Conservation (phyloP, 805 yeast genomes). For the Kodamaea sagamina region DNA sequence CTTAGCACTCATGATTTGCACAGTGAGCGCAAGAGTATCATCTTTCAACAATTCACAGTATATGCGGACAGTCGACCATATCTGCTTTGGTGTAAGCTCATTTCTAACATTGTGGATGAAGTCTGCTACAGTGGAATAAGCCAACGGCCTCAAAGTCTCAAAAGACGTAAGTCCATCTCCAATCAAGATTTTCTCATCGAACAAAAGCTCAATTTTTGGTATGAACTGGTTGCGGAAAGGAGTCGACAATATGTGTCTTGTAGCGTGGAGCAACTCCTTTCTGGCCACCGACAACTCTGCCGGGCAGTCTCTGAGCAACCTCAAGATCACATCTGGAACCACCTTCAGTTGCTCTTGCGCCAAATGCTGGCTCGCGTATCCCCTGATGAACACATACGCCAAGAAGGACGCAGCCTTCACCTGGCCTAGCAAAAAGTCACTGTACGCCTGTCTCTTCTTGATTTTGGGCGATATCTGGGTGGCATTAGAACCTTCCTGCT, state of each 20-base stretch:
- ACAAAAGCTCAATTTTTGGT: conserved; percentile 80
- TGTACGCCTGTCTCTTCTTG: conserved; percentile 73
- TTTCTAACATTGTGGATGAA: conserved; percentile 88
- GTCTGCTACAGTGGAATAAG: conserved; percentile 94
- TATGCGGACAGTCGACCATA: conserved; percentile 82
- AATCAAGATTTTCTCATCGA: conserved; percentile 83
- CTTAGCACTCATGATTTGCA: conserved; percentile 96
- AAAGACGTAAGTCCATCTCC: conserved; percentile 92
- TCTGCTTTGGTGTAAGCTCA: conserved; percentile 77
- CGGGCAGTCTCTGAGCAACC: conserved; percentile 93
- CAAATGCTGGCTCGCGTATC: conserved; percentile 68
- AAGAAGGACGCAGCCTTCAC: conserved; percentile 94
- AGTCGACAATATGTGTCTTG: conserved; percentile 91
- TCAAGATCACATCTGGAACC: conserved; percentile 84
- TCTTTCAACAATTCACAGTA: conserved; percentile 83
- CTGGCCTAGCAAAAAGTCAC: conserved; percentile 89
- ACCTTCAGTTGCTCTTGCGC: conserved; percentile 43
- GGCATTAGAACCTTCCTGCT: conserved; percentile 45
- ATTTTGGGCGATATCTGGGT: conserved; percentile 76
- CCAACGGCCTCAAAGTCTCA: conserved; percentile 88
- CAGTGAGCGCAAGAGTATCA: conserved; percentile 77
- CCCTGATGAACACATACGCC: conserved; percentile 88
- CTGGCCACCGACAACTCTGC: conserved; percentile 88
- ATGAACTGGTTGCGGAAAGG: conserved; percentile 79
- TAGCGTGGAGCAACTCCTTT: conserved; percentile 89